Evolutionary conservation across 495 filamentous ascomycete genomes (phyloP), one percentile per base, ranked within the genome.

Genomic region (Talaromyces liani): DNA sequence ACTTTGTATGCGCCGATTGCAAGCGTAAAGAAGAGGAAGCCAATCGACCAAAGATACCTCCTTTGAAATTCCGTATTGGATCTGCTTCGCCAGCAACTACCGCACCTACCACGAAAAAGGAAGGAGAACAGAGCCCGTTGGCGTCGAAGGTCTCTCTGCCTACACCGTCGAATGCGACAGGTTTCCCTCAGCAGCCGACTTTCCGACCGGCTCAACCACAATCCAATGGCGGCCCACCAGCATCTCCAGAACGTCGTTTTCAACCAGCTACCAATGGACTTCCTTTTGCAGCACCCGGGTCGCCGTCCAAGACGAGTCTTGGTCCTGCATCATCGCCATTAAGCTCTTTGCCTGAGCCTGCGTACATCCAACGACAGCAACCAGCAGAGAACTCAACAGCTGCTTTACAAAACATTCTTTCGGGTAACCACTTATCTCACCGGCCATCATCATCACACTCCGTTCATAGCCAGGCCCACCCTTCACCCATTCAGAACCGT

Each of bases 1-100:
- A 91, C 61, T 97, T 96, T 71, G 77, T 97, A 59, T 98, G 94
- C 76, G 79, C 79, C 24, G 84, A 86, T 57, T 98, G 94, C 75
- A 84, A 84, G 68, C 81, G 82, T 54, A 85, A 84, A 47, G 87
- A 84, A 62, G 82, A 87, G 65, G 86, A 87, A 51, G 79, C 83
- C 14, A 84, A 82, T 61, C 72, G 70, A 57, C 89, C 76, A 57
- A 97, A 93, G 72, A 79, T 95, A 60, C 79, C 80, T 57, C 89
- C 90, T 61, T 75, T 94, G 56, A 90, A 88, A 64, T 82, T 88
- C 66, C 79, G 82, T 10, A 73, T 86, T 36, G 83, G 80, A 31
- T 85, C 87, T 16, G 72, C 77, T 4, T 81, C 80, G 12, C 80
- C 79, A 45, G 69, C 73, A 9, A 68, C 63, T 51, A 66, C 64